phyloP scores from a whole-genome alignment of 495 filamentous ascomycete genomes.

The Friedmanniomyces endolithicus region DNA sequence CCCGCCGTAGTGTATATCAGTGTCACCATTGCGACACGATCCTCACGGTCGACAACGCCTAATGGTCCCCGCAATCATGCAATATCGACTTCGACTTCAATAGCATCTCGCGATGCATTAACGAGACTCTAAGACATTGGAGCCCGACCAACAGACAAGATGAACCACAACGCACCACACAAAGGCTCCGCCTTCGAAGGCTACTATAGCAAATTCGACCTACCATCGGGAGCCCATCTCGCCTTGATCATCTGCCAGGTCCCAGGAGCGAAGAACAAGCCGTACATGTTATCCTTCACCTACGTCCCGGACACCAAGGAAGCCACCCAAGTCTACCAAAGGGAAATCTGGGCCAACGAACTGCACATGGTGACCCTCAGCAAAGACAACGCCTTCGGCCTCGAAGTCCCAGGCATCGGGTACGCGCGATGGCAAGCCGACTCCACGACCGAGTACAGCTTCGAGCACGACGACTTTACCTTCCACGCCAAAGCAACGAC shows the following conservation, averaged over 20 bases:
- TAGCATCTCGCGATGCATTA: no score
- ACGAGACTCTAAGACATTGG: background rate
- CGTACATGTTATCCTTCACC: constrained; percentile 36
- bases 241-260: constrained; percentile 30
- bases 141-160: background rate
- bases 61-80: background rate
- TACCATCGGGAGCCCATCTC: constrained; percentile 30
- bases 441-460: constrained; percentile 23
- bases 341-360: constrained; percentile 24
- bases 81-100: background rate
- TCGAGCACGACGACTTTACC: constrained; percentile 22
- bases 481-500: constrained; percentile 26
- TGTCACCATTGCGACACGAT: background rate
- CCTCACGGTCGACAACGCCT: background rate
- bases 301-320: constrained; percentile 28
- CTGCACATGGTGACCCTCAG: constrained; percentile 21
- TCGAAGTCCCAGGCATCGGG: constrained; percentile 25
- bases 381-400: constrained; percentile 23
- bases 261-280: constrained; percentile 23
- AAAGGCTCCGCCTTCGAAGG: constrained; percentile 33
- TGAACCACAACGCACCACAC: constrained; percentile 28
- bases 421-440: constrained; percentile 19
- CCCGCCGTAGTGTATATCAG: background rate
- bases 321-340: constrained; percentile 23
- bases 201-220: constrained; percentile 36